Percentiles rank a stretch among this genome's conserved stretches.
Conservation (phyloP, 2,329 filamentous ascomycete species). For the Madurella mycetomatis region DNA sequence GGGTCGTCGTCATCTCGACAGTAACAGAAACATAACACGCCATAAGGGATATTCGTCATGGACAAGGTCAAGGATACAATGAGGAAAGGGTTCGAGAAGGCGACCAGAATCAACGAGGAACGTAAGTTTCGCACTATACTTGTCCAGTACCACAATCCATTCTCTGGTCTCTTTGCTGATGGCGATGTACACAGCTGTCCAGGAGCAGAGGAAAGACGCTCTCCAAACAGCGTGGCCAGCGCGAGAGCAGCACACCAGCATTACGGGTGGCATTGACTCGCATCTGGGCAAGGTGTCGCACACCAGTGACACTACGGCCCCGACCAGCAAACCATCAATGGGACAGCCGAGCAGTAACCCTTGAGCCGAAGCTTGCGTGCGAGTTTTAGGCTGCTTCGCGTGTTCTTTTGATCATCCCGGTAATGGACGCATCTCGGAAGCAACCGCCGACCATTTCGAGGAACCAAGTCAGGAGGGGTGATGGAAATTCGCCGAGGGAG, state of each 20-base stretch:
- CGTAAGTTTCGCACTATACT: background rate
- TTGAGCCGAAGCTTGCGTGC: background rate
- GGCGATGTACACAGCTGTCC: background rate
- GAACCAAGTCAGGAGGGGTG: background rate
- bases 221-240: slow-evolving; percentile 5
- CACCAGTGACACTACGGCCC: background rate
- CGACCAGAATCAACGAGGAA: slow-evolving; percentile 2
- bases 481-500: background rate
- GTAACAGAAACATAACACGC: background rate
- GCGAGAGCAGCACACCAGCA: slow-evolving; percentile 7
- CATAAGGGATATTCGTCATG: slow-evolving; percentile 1
- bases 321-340: slow-evolving; percentile 2
- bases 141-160: background rate
- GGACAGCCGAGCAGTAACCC: slow-evolving; percentile 9
- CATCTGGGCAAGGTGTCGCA: slow-evolving; percentile 5
- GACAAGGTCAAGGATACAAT: slow-evolving; percentile 11
- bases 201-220: slow-evolving; percentile 4
- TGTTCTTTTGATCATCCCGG: background rate
- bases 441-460: background rate
- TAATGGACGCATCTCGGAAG: background rate
- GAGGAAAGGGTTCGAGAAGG: slow-evolving; percentile 15
- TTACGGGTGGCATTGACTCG: slow-evolving; percentile 6
- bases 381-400: background rate
- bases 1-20: background rate
- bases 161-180: no score